phyloP scores from a whole-genome alignment of 2,329 filamentous ascomycete species.

The Cladobotryum protrusum region DNA sequence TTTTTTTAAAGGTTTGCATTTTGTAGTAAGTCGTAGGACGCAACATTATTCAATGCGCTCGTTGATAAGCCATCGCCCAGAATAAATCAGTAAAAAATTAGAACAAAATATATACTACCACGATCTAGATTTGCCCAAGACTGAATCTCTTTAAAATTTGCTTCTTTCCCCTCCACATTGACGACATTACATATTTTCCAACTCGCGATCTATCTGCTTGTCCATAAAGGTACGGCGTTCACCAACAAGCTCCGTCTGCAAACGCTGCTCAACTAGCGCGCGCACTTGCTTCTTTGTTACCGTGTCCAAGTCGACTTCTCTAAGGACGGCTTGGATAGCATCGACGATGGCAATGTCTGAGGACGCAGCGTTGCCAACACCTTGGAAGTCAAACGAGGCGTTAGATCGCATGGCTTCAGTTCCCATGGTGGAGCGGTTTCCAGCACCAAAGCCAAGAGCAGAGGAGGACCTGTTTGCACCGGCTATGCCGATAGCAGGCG shows the following conservation, averaged over 20 bases:
- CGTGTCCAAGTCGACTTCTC: conserved; percentile 89
- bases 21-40: conserved; percentile 4
- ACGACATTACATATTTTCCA: conserved; percentile 75
- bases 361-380: conserved; percentile 53
- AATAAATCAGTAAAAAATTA: conserved; percentile 5
- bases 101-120: conserved; percentile 7
- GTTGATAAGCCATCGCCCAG: conserved; percentile 7
- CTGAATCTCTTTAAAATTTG: neutral
- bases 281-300: conserved; percentile 97
- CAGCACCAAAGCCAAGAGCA: conserved; percentile 42
- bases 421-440: conserved; percentile 24
- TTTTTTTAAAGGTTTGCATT: neutral
- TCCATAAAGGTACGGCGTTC: conserved; percentile 88
- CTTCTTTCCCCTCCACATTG: neutral
- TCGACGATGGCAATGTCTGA: conserved; percentile 77
- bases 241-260: conserved; percentile 82
- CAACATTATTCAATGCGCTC: conserved; percentile 4
- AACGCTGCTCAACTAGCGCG: conserved; percentile 83
- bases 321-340: conserved; percentile 73
- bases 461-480: conserved; percentile 35
- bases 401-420: conserved; percentile 43
- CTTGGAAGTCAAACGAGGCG: conserved; percentile 54
- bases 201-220: conserved; percentile 83
- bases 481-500: conserved; percentile 34
- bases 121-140: conserved; percentile 5